A percentile compares a stretch with the other conserved stretches of the same genome.
Conservation (phyloP, 768 basidiomycete genomes). For the Auricularia heimuer region DNA sequence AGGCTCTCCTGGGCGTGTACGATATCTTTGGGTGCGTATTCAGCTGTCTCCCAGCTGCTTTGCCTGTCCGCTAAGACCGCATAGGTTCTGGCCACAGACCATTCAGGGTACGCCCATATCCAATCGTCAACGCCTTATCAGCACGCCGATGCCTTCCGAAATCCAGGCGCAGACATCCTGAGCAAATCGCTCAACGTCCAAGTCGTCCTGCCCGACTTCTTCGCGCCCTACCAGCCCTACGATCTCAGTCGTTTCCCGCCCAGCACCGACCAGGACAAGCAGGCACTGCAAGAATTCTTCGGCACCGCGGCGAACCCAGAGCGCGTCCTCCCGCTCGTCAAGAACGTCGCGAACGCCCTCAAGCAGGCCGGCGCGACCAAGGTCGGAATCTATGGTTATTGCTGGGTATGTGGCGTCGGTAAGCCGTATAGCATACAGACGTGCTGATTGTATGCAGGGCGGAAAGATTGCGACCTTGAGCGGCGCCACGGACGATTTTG, state of each 20-base stretch:
- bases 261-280: slow-evolving; percentile 40
- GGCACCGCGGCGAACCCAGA: slow-evolving; percentile 38
- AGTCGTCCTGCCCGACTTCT: slow-evolving; percentile 62
- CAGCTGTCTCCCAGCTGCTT: neutral
- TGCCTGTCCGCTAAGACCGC: too few species aligned
- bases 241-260: slow-evolving; percentile 43
- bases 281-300: slow-evolving; percentile 48
- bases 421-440: neutral
- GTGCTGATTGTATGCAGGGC: slow-evolving; percentile 21
- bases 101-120: slow-evolving; percentile 31
- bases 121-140: neutral
- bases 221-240: slow-evolving; percentile 43
- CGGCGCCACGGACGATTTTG: slow-evolving; percentile 29
- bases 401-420: slow-evolving; percentile 37
- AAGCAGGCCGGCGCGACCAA: slow-evolving; percentile 34
- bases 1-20: slow-evolving; percentile 46
- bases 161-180: slow-evolving; percentile 43
- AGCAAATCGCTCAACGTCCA: slow-evolving; percentile 40
- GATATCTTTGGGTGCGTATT: slow-evolving; percentile 50
- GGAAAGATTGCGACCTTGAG: slow-evolving; percentile 40
- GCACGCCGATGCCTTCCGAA: too few species aligned
- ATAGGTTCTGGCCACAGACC: slow-evolving; percentile 50
- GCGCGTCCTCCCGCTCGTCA: slow-evolving; percentile 30
- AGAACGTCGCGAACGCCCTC: slow-evolving; percentile 30
- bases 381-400: slow-evolving; percentile 34